Percentiles rank a stretch among this genome's conserved stretches.
These are phyloP conservation scores for Pythium brachiatum DNA, from an alignment of 352 stramenopile species.

Conservation along the genomic window DNA sequence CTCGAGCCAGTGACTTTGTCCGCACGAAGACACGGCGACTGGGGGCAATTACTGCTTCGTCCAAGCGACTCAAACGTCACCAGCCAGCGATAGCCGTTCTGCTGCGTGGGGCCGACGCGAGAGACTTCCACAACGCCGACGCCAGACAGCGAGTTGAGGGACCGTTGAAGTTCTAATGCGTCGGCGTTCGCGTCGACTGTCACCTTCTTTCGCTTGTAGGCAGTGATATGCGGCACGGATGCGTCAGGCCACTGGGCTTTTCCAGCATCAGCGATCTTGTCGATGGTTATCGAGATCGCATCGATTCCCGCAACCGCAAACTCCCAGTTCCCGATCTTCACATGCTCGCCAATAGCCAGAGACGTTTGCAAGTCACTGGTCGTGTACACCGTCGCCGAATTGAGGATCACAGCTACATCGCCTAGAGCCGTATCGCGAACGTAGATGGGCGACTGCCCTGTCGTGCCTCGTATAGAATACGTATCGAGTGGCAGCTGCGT, in stretches of 20 bases:
- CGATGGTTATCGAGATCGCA: slow-evolving; percentile 34
- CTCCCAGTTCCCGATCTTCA: slow-evolving; percentile 53
- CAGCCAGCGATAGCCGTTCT: slow-evolving; percentile 63
- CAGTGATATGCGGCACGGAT: slow-evolving; percentile 47
- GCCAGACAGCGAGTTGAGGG: slow-evolving; percentile 43
- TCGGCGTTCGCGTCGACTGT: slow-evolving; percentile 50
- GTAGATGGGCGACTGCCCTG: slow-evolving; percentile 30
- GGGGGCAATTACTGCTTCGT: slow-evolving; percentile 39
- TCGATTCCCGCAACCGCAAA: slow-evolving; percentile 42
- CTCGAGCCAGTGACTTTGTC: slow-evolving; percentile 46
- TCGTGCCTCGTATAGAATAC: slow-evolving; percentile 57
- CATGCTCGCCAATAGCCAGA: slow-evolving; percentile 41
- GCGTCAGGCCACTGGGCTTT: slow-evolving; percentile 38
- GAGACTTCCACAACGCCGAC: slow-evolving; percentile 57
- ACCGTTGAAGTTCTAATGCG: slow-evolving; percentile 43
- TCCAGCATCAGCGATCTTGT: slow-evolving; percentile 22
- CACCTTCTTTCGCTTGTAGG: slow-evolving; percentile 67
- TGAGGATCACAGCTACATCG: slow-evolving; percentile 46
- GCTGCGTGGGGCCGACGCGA: slow-evolving; percentile 47
- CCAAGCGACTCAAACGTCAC: slow-evolving; percentile 73
- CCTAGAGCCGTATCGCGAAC: slow-evolving; percentile 66
- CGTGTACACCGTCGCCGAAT: slow-evolving; percentile 36
- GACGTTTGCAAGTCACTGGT: slow-evolving; percentile 38
- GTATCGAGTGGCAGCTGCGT: slow-evolving; percentile 56
- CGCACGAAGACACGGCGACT: slow-evolving; percentile 53